Percentiles rank a stretch among this genome's conserved stretches.
Evolutionary conservation across 1,139 yeast species (phyloP).

Genomic region (Diutina ranongensis): DNA sequence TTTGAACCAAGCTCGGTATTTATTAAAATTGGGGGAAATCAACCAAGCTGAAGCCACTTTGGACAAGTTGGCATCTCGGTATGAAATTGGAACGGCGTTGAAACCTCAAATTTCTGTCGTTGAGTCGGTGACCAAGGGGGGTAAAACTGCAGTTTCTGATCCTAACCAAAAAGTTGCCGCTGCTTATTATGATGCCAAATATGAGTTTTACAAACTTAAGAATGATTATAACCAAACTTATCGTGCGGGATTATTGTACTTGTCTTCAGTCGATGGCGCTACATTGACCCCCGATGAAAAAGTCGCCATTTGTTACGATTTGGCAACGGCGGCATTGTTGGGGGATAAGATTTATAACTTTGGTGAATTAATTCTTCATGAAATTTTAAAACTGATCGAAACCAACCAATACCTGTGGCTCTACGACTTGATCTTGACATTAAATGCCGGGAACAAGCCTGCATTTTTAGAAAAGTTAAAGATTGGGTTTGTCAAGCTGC

Average conservation of each 20-base stretch:
- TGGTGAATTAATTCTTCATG: constrained; percentile 90
- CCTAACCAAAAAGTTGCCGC: constrained; percentile 21
- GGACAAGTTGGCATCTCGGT: constrained; percentile 45
- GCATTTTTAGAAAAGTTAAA: constrained; percentile 43
- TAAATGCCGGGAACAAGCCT: constrained; percentile 70
- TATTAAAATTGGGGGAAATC: constrained; percentile 45
- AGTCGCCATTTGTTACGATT: constrained; percentile 56
- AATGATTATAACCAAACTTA: constrained; percentile 76
- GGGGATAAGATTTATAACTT: constrained; percentile 92
- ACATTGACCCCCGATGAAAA: constrained; percentile 15
- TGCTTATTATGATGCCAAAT: constrained; percentile 70
- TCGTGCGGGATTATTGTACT: constrained; percentile 42
- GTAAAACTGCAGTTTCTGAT: neutral
- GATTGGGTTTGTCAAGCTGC: constrained; percentile 30
- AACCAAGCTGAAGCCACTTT: constrained; percentile 60
- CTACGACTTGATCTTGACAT: constrained; percentile 51
- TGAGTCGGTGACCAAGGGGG: neutral
- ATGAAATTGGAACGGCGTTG: constrained; percentile 14
- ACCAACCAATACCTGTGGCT: constrained; percentile 57
- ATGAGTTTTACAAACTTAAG: constrained; percentile 64
- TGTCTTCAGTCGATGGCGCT: constrained; percentile 35
- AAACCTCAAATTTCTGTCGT: neutral
- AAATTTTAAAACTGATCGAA: constrained; percentile 50
- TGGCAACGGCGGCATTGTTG: constrained; percentile 76
- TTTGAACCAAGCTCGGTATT: constrained; percentile 68